Percentiles rank a stretch among this genome's conserved stretches.
phyloP scores from a whole-genome alignment of 1,284 basidiomycete species.

The Ganoderma sp. region DNA sequence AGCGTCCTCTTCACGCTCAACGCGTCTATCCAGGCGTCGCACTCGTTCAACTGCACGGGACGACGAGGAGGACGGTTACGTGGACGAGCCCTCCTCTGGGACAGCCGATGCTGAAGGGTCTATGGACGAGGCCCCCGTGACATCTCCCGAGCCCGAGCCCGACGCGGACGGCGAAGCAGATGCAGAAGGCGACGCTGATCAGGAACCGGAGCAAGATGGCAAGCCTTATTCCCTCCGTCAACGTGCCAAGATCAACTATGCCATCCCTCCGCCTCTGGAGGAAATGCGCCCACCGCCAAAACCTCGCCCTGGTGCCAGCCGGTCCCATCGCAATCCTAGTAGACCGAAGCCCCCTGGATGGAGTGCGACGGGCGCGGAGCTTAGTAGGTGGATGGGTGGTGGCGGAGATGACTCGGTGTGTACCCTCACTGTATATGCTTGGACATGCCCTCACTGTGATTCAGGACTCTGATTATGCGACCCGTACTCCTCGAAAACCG shows the following conservation, averaged over 20 bases:
- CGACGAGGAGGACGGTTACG: conserved; percentile 55
- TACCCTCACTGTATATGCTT: conserved; percentile 11
- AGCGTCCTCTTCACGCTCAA: conserved; percentile 22
- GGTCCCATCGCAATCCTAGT: conserved; percentile 42
- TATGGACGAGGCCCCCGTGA: conserved; percentile 57
- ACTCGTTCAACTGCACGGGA: conserved; percentile 32
- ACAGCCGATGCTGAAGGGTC: conserved; percentile 65
- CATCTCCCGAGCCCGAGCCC: conserved; percentile 55
- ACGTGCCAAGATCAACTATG: conserved; percentile 73
- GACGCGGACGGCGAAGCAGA: conserved; percentile 55
- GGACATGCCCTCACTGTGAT: neutral
- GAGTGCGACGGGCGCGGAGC: conserved; percentile 77
- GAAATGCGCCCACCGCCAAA: conserved; percentile 58
- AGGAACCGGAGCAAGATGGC: conserved; percentile 40
- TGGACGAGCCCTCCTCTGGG: conserved; percentile 51
- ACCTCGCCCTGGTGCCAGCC: conserved; percentile 37
- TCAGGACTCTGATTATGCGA: conserved; percentile 74
- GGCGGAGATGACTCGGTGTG: conserved; percentile 72
- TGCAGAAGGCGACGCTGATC: conserved; percentile 50
- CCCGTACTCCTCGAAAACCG: conserved; percentile 68
- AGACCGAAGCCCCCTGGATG: conserved; percentile 64
- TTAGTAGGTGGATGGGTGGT: conserved; percentile 77
- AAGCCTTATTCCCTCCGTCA: conserved; percentile 69
- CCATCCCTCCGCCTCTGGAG: conserved; percentile 77
- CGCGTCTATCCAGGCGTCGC: conserved; percentile 32